Evolutionary conservation across 2,329 filamentous ascomycete genomes (phyloP).

Genomic region (Fusarium temperatum): DNA sequence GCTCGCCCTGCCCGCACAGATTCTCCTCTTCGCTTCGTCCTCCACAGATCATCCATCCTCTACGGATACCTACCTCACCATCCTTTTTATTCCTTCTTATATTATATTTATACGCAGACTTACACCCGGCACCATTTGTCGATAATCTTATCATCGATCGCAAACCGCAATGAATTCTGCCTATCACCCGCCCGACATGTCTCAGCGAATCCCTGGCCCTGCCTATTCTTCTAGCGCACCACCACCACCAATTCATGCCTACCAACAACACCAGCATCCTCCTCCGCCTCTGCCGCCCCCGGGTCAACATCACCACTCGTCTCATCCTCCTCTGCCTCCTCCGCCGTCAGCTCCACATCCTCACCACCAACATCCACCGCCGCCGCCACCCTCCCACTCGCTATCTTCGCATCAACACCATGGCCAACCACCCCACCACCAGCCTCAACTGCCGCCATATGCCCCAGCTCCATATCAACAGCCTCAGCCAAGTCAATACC

Average conservation of each 20-base stretch:
- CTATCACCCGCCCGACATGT: conserved; percentile 45
- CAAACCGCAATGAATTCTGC: conserved; percentile 43
- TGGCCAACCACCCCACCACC: conserved; percentile 30
- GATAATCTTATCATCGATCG: not conserved
- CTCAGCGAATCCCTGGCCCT: conserved; percentile 44
- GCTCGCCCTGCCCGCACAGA: conserved; percentile 13
- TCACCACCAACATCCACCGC: conserved; percentile 21
- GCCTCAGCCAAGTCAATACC: conserved; percentile 37
- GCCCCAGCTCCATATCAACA: conserved; percentile 34
- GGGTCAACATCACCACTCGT: conserved; percentile 31
- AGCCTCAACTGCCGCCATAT: conserved; percentile 34
- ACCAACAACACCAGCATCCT: conserved; percentile 40
- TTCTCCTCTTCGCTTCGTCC: conserved; percentile 9
- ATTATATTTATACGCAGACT: not conserved
- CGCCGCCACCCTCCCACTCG: conserved; percentile 31
- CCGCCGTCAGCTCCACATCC: conserved; percentile 17
- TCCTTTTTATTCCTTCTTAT: not conserved
- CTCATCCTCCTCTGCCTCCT: conserved; percentile 28
- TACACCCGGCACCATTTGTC: not conserved
- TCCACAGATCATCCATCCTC: not conserved
- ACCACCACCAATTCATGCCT: conserved; percentile 32
- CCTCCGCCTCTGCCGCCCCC: conserved; percentile 34
- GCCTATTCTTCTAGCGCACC: conserved; percentile 39
- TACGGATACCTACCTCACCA: not conserved
- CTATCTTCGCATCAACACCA: conserved; percentile 36